phyloP scores from a whole-genome alignment of 2,329 filamentous ascomycete species.

The Nemania serpens region DNA sequence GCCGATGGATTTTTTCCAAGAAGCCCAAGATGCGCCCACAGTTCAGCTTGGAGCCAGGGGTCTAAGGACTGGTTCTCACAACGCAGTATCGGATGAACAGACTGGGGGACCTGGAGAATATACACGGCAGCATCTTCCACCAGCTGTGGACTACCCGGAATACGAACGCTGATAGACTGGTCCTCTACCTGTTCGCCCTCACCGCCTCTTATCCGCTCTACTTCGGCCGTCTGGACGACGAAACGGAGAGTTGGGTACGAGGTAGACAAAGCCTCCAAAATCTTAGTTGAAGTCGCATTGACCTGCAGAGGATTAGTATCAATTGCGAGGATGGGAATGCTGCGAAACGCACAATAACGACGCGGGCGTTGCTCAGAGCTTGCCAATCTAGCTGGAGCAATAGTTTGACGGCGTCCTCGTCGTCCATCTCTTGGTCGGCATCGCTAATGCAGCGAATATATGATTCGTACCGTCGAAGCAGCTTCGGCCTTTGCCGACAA shows the following conservation, averaged over 20 bases:
- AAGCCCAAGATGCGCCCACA: conserved; percentile 41
- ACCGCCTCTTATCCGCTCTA: too few species aligned
- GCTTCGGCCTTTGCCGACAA: too few species aligned
- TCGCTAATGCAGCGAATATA: too few species aligned
- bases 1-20: conserved; percentile 37
- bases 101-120: conserved; percentile 37
- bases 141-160: conserved; percentile 33
- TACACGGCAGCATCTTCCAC: conserved; percentile 43
- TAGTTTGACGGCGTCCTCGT: too few species aligned
- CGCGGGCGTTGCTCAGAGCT: too few species aligned
- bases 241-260: conserved; percentile 35
- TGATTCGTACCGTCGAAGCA: too few species aligned
- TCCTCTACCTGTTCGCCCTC: background rate
- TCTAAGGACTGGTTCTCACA: background rate
- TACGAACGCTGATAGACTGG: conserved; percentile 28
- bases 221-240: conserved; percentile 33
- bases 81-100: background rate
- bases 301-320: background rate
- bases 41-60: conserved; percentile 29
- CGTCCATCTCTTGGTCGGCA: too few species aligned
- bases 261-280: background rate
- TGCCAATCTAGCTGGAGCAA: too few species aligned
- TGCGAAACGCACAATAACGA: too few species aligned
- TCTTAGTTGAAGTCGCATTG: too few species aligned
- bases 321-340: background rate